Evolutionary conservation across 805 yeast species (phyloP).

Genomic region (Schwanniomyces pseudopolymorphus): DNA sequence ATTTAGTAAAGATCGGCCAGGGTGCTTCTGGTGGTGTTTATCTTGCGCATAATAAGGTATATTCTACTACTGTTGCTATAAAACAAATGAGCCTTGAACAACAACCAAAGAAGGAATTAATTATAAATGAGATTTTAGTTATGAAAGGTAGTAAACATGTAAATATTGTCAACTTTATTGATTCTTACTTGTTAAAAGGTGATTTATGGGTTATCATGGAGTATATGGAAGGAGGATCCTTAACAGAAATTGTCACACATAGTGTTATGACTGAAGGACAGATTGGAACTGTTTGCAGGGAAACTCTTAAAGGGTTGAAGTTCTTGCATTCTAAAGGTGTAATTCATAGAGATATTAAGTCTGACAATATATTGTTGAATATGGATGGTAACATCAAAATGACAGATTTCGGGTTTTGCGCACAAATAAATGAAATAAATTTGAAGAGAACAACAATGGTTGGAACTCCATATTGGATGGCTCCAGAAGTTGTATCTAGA

Average conservation of each 20-base stretch:
- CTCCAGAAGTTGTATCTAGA: conserved; percentile 95
- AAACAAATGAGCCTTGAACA: conserved; percentile 94
- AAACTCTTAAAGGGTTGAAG: conserved; percentile 80
- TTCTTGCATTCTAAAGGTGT: conserved; percentile 91
- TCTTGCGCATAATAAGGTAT: conserved; percentile 68
- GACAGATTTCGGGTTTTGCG: conserved; percentile 97
- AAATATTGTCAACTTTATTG: conserved; percentile 92
- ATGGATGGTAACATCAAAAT: conserved; percentile 86
- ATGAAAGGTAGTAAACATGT: conserved; percentile 90
- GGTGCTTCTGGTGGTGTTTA: conserved; percentile 98
- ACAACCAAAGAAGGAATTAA: conserved; percentile 94
- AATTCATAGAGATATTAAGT: conserved; percentile 93
- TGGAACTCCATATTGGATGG: conserved; percentile 99
- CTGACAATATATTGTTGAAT: conserved; percentile 85
- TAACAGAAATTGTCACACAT: conserved; percentile 93
- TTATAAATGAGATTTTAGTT: conserved; percentile 91
- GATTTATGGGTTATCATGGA: conserved; percentile 98
- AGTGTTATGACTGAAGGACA: conserved; percentile 89
- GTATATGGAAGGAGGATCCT: conserved; percentile 97
- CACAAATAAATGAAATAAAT: conserved; percentile 60
- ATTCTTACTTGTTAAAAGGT: conserved; percentile 73
- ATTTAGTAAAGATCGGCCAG: conserved; percentile 86
- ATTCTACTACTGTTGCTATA: conserved; percentile 74
- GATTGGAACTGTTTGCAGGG: conserved; percentile 92
- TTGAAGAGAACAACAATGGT: conserved; percentile 96